Evolutionary conservation across 345 rosid species (phyloP), one percentile per base, ranked within the genome.

Genomic region (Cardiospermum halicacabum): DNA sequence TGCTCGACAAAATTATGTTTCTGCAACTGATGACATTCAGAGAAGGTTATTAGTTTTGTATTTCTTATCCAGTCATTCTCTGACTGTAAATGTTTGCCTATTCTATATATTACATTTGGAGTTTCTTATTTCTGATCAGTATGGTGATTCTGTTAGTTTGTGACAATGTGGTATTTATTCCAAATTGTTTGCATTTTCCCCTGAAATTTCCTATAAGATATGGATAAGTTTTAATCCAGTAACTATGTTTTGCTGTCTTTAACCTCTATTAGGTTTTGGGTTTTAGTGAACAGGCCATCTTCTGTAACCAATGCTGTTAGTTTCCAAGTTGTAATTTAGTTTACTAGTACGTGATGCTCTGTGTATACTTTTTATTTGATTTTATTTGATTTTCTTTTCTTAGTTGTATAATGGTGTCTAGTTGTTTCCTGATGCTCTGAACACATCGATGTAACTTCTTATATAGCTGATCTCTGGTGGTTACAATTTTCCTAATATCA

Each of bases 11-110:
- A 88, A 85, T 62, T 67, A 61, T 70, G 77, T 79, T 73, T 80
- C 88, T 49, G 77, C 92, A 34, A 80, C 85, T 11, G 98, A 93
- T 63, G 84, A 79, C 76, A 82, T 88, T 66, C 98, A 88, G 59
- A 88, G 86, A 73, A 85, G 98, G 98, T 89, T 68, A 64, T 36
- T 10, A 12, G 53, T 39, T 60, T 47, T 11, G 31, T 53, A 25
- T 12, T 69, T 19, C 34, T 26, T 69, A 18, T 67, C 27, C 30
- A 21, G 51, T 56, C 24, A n/a, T 16, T 61, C 32, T 25, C 9
- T 37, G 48, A 24, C 37, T 2, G 13, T 45, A 60, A 45, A n/a
- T 43, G 7, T 42, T 30, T 11, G 4, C 5, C 2, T 13, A 40
- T 39, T 7, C 62, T 30, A 2, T 11, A 13, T 61, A 12, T 30